Base-by-base conservation (phyloP, 1,284 basidiomycete species). In the Cryptococcus sp. region DNA sequence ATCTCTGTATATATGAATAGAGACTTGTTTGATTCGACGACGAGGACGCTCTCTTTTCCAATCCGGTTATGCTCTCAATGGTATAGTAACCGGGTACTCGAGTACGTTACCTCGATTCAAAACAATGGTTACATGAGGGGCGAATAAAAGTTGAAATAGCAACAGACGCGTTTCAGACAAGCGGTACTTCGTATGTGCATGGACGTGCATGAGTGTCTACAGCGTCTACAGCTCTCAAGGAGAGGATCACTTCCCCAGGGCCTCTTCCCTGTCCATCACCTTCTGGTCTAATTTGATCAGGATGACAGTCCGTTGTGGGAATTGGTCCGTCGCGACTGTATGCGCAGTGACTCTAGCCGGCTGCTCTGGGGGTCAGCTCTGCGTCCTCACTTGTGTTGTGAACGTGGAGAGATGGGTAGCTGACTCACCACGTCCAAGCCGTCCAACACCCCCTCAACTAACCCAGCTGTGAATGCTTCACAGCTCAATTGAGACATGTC, bases 281-380 rank as follows among this genome's bases (percentile, higher is more conserved):
- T 87, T 88, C 74, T 87, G 87, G 77, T 96, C 92, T 59, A 97
- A 82, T 80, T 97, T 97, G 81, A 97, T 94, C 50, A 97, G 84
- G 60, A 97, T 91, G 17, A 93, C 93, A 1, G 89, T 94, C 53
- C 92, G 85, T 54, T 87, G 85, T 1, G 95, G 93, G 69, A 84
- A 86, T 62, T 89, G 86, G 11, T 88, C 81, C 0, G 86, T 93
- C 0, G 92, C 88, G 0, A 96, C 95, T 45, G 88, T 89, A 76
- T 99, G 96, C 0, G 96, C 93, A 0, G 96, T 99, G 16, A 99
- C 96, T 66, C 95, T 84, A 3, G 94, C 93, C 13, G 95, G 95
- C 94, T 98, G 19, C 10, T 5, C 4, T 22, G 3, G 11, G 15
- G 19, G 17, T 15, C 31, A 35, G 31, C 31, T 35, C 13, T 35